Conservation (phyloP, 1,284 basidiomycete species). For the Ustilago esculenta region DNA sequence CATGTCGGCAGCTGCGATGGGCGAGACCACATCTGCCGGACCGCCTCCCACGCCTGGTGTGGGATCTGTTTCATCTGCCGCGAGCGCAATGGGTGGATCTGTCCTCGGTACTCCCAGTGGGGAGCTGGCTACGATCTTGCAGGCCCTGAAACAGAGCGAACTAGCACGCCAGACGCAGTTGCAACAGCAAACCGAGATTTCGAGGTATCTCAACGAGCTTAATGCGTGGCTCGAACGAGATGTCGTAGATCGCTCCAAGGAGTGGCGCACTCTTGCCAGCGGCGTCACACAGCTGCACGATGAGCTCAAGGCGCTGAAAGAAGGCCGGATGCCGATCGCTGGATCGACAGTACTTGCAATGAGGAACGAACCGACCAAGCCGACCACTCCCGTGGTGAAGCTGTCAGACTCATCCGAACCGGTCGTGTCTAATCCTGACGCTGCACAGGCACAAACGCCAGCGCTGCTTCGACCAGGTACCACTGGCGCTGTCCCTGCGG, state of each 20-base stretch:
- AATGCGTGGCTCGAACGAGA: slow-evolving; percentile 60
- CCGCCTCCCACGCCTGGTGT: slow-evolving; percentile 37
- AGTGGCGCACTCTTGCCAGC: slow-evolving; percentile 52
- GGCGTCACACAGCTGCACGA: slow-evolving; percentile 56
- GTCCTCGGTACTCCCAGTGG: slow-evolving; percentile 13
- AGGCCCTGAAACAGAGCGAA: slow-evolving; percentile 54
- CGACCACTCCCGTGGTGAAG: background rate
- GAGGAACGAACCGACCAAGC: background rate
- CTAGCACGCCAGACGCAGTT: slow-evolving; percentile 49
- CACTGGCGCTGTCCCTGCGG: slow-evolving; percentile 22
- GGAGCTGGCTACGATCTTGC: slow-evolving; percentile 47
- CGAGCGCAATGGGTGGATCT: slow-evolving; percentile 13
- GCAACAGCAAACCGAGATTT: slow-evolving; percentile 58
- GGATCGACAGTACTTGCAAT: background rate
- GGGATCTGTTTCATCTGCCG: slow-evolving; percentile 13
- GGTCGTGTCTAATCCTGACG: slow-evolving; percentile 2
- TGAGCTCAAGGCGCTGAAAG: slow-evolving; percentile 51
- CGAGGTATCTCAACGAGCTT: slow-evolving; percentile 61
- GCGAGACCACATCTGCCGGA: slow-evolving; percentile 26
- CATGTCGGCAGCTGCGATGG: slow-evolving; percentile 27
- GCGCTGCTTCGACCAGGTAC: slow-evolving; percentile 18
- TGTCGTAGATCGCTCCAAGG: slow-evolving; percentile 55
- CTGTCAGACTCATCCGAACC: slow-evolving; percentile 2
- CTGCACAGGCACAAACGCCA: slow-evolving; percentile 5
- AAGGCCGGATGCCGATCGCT: slow-evolving; percentile 6